Conservation (phyloP, 208 protist genomes). For the Trypanosoma melophagium region DNA sequence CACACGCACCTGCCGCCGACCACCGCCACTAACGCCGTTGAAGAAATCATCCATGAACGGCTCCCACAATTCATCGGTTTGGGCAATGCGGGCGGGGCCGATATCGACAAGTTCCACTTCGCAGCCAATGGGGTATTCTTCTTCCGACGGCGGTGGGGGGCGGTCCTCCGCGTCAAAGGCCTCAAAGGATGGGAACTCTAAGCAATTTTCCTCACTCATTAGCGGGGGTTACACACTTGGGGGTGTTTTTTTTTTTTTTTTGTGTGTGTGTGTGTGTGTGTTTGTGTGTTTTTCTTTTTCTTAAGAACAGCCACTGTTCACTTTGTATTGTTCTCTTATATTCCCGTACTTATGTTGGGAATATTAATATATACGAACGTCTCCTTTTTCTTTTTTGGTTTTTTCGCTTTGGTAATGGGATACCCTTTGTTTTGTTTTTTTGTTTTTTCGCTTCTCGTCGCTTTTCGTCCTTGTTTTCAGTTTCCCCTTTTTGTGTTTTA, state of each 20-base stretch:
- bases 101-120: constrained; percentile 81
- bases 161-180: constrained; percentile 61
- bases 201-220: constrained; percentile 28
- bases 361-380: too few relatives aligned
- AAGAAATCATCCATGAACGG: constrained; percentile 79
- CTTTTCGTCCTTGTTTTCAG: not conserved
- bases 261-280: not conserved
- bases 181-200: constrained; percentile 79
- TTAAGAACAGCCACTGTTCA: not conserved
- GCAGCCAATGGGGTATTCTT: constrained; percentile 84
- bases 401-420: not conserved
- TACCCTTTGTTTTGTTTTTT: not conserved
- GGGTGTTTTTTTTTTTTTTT: not conserved
- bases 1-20: constrained; percentile 63
- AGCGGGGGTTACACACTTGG: not conserved
- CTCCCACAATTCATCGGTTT: constrained; percentile 70
- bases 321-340: not conserved
- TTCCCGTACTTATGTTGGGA: not conserved
- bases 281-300: not conserved
- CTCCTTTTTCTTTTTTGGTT: constrained; percentile 9
- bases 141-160: constrained; percentile 62
- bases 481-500: too few relatives aligned
- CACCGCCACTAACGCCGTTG: constrained; percentile 20
- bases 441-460: too few relatives aligned
- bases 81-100: constrained; percentile 62